Evolutionary conservation across 345 rosid species (phyloP), one percentile per base, ranked within the genome.

Genomic region (Mallotus nudiflorus): DNA sequence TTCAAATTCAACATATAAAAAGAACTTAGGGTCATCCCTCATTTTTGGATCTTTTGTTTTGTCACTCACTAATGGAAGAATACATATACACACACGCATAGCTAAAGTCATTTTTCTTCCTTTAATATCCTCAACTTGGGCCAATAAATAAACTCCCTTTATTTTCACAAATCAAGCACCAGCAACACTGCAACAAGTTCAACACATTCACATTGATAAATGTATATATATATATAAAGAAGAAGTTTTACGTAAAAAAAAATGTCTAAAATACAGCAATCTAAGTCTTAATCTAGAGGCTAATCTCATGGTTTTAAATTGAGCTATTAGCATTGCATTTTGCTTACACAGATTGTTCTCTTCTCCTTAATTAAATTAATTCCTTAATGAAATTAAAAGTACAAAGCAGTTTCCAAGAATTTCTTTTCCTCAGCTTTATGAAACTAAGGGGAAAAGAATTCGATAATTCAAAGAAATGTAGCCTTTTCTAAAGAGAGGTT

Each of bases 401-500:
- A 62, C n/a, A 10, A 59, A 81, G 50, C 87, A 70, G 67, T 49
- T 76, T 74, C 89, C 87, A 75, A 80, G 77, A 80, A 76, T 5
- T 82, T 75, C 77, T 78, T 78, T 78, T 76, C 52, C 78, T 51
- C 73, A 11, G 44, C 78, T 78, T 74, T 71, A 65, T 28, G 75
- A 66, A 50, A 20, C 64, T 33, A 53, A 40, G 78, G 67, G 20
- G 12, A 48, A 56, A 58, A 15, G 45, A 55, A 4, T 19, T 15
- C 54, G 60, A 63, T 29, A 70, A 78, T 77, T 58, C 64, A 58
- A 65, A 70, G 70, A 73, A 65, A 55, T 48, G 75, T 22, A 61
- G 73, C 77, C 82, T 85, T 82, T 80, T 73, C 42, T 73, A 76
- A 81, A 81, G 79, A 75, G 20, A 54, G 53, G 62, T 45, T 42